Base-by-base conservation (phyloP, 768 basidiomycete species). In the Lactarius tabidus region DNA sequence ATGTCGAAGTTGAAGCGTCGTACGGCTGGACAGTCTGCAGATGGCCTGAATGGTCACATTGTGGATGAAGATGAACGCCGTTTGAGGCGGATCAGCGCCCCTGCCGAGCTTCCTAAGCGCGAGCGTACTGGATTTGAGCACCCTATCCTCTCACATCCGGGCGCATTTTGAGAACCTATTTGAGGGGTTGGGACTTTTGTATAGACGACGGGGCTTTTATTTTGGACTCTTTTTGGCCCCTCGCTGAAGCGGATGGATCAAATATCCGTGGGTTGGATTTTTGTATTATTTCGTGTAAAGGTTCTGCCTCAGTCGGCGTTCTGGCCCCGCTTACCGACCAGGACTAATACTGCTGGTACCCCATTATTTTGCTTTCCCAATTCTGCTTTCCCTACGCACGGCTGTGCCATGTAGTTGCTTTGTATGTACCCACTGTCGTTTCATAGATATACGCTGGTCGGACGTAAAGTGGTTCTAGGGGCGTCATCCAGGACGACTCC, bases 1-100 rank as follows among this genome's bases (percentile, higher is more conserved):
- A 79, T 89, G 60, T 80, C 79, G 35, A 84, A 84, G 20, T 79
- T 92, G 67, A 78, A 79, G 68, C 82, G 85, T 60, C 83, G 88
- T 70, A 84, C 81, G 7, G 65, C 68, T 7, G 65, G 63, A 1
- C 56, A 62, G 36, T 66, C 66, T 26, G 62, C 67, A n/a, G 54
- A 67, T 43, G 65, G 48, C 36, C 36, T 26, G 67, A 75, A 57
- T 56, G 70, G 69, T 48, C 66, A 69, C 36, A 71, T 71, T 33
- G 77, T 75, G 64, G 75, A 78, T 60, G 79, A 79, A 67, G 78
- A 77, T 73, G 73, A 73, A 59, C 70, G 73, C 35, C 74, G 74
- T 64, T 64, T 69, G 51, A 69, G 74, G 73, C 81, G 88, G 58
- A 79, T 79, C 69, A 88, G 86, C 71, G 86, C 85, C 10, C 88